A percentile compares a stretch with the other conserved stretches of the same genome.
Conservation (phyloP, 371 early-diverging fungal genomes). For the Mortierella sp. region DNA sequence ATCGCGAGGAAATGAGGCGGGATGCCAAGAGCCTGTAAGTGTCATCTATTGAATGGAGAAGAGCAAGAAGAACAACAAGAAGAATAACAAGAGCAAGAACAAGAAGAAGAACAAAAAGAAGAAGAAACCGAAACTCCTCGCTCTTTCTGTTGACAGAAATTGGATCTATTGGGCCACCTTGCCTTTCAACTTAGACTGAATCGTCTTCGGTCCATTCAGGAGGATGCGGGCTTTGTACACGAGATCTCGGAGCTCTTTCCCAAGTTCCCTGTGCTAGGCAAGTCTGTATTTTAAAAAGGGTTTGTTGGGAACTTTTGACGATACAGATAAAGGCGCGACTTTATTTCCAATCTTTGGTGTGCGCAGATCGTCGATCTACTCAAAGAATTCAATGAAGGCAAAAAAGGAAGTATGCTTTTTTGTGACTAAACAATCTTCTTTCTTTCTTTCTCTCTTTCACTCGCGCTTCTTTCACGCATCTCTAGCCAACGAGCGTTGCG, state of each 20-base stretch:
- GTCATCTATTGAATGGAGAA: neutral
- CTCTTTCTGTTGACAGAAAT: neutral
- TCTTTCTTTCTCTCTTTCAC: neutral
- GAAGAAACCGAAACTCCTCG: no score
- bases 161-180: neutral
- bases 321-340: no score
- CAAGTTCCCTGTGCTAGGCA: slow-evolving; percentile 72
- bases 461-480: no score
- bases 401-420: no score
- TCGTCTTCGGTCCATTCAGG: slow-evolving; percentile 80
- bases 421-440: neutral
- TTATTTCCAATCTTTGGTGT: no score
- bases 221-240: slow-evolving; percentile 79
- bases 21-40: slow-evolving; percentile 52
- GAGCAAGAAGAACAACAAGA: no score
- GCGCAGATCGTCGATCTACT: no score
- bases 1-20: slow-evolving; percentile 46
- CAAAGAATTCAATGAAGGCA: neutral
- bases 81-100: no score
- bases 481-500: slow-evolving; percentile 84
- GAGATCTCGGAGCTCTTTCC: slow-evolving; percentile 66
- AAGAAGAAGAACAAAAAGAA: neutral
- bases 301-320: no score
- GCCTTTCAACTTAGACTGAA: slow-evolving; percentile 66
- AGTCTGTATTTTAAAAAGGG: no score